Evolutionary conservation across 2,329 filamentous ascomycete species (phyloP), one percentile per base, ranked within the genome.

Genomic region (Xylaria sp.): DNA sequence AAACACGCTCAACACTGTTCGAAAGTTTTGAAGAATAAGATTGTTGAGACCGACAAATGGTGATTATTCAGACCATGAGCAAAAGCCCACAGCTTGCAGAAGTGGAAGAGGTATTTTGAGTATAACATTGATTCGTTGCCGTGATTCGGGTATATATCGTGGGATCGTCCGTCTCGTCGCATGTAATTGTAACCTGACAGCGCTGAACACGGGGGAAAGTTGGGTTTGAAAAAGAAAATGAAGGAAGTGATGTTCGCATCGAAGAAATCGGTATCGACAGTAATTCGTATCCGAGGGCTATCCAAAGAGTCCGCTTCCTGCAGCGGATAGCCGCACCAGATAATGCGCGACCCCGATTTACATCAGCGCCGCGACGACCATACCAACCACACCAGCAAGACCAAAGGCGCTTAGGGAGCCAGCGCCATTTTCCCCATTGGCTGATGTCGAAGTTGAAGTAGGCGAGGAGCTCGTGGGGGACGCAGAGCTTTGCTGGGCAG

Each of bases 281-380:
- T 65, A 37, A 51, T 47, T 49, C n/a, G n/a, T 51, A 17, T n/a
- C 21, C n/a, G 14, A 57, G 21, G 55, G 45, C 55, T 42, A 50
- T 52, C 14, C 21, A 50, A n/a, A 35, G 35, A 23, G 51, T 12
- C 37, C 45, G 50, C 52, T 56, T 55, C 46, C 40, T 38, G 33
- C 21, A 40, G 57, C 37, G 37, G 47, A 65, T 58, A 59, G 59
- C 55, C 55, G 61, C 57, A 42, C 66, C 31, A 31, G 19, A 33
- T 25, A 57, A 63, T 56, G 57, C 64, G 55, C 46, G 28, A 59
- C 38, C 12, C 25, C 6, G 2, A 37, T 60, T 79, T 84, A 87
- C 72, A 87, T 74, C 60, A 87, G 66, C n/a, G 78, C 82, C 15
- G 80, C 80, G 49, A 78, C 78, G n/a, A 83, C 71, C 68, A 84